phyloP scores from a whole-genome alignment of 78 protist genomes.

The Speleostelium caveatum region DNA sequence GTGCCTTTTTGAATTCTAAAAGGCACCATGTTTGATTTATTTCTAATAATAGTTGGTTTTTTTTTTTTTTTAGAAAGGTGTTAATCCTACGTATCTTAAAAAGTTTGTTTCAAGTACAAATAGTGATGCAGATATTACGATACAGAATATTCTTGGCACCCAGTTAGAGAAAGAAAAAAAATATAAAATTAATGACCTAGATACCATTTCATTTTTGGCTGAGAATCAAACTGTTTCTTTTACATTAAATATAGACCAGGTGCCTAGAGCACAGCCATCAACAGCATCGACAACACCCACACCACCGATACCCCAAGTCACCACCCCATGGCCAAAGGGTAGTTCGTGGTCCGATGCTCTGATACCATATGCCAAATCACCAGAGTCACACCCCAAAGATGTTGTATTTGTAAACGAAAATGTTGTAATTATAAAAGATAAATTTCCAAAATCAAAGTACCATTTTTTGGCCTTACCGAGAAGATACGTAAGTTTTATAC shows the following conservation, averaged over 20 bases:
- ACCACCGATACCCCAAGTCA: neutral
- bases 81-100: neutral
- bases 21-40: neutral
- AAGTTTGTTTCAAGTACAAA: neutral
- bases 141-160: neutral
- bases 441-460: constrained; percentile 76
- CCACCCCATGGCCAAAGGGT: neutral
- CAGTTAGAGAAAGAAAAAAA: neutral
- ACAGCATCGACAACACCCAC: constrained; percentile 10
- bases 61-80: neutral
- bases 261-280: no score
- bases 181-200: no score
- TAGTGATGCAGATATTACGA: no score
- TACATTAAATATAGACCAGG: no score
- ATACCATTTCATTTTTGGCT: no score
- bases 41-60: no score
- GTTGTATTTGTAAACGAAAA: constrained; percentile 2
- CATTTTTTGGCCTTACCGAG: constrained; percentile 72
- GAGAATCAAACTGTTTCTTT: no score
- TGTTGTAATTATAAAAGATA: constrained; percentile 44
- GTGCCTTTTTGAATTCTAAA: no score
- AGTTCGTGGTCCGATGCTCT: constrained; percentile 47
- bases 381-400: constrained; percentile 13
- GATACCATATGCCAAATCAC: constrained; percentile 9
- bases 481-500: neutral